Evolutionary conservation across 2,329 filamentous ascomycete species (phyloP).

Genomic region (Cladosporium sphaerospermum): DNA sequence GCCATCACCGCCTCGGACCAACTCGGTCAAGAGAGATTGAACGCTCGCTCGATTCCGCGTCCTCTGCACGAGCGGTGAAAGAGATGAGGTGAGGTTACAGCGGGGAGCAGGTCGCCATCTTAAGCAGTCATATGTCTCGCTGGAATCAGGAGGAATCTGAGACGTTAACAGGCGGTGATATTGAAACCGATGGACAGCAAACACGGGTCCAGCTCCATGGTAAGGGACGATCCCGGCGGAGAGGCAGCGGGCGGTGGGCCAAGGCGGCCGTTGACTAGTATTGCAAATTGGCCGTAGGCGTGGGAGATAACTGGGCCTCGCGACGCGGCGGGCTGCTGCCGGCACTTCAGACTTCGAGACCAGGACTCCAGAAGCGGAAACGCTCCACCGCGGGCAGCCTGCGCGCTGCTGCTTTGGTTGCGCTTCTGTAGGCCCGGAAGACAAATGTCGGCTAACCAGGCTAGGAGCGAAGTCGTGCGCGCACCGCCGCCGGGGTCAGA

Average conservation of each 20-base stretch:
- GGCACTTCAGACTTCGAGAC: conserved; percentile 1
- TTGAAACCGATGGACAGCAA: conserved; percentile 2
- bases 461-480: too few relatives aligned
- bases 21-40: not conserved
- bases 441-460: too few relatives aligned
- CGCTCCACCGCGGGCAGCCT: conserved; percentile 1
- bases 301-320: not conserved
- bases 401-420: too few relatives aligned
- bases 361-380: not conserved
- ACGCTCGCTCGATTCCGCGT: not conserved
- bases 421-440: too few relatives aligned
- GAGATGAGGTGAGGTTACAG: not conserved
- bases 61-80: conserved; percentile 6
- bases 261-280: not conserved
- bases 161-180: conserved; percentile 4
- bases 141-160: not conserved
- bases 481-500: too few relatives aligned
- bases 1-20: not conserved
- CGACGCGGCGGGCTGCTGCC: conserved; percentile 7
- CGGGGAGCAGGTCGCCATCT: conserved; percentile 8
- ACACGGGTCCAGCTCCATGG: conserved; percentile 7
- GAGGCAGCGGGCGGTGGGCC: conserved; percentile 3
- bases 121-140: conserved; percentile 8
- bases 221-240: not conserved
- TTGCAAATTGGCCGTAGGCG: conserved; percentile 4